These are phyloP conservation scores for Karstenula rhodostoma DNA, from an alignment of 2,329 filamentous ascomycete genomes.

Conservation along the genomic window DNA sequence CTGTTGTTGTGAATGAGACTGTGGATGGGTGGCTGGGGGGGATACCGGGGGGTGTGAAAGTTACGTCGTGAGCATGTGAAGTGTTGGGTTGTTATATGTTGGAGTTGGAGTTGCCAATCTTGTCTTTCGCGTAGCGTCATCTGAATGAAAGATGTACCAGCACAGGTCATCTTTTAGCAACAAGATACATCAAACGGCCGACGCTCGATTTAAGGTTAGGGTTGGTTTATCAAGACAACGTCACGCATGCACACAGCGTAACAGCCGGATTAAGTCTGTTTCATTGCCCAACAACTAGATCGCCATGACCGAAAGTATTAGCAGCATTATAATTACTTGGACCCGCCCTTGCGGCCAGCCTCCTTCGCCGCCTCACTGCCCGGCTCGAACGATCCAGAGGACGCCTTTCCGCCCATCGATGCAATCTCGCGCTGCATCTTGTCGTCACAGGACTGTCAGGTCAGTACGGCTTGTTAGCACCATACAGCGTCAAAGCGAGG, in stretches of 20 bases:
- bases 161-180: no score
- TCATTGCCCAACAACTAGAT: neutral
- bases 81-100: neutral
- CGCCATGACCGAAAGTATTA: neutral
- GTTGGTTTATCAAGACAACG: no score
- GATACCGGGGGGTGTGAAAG: neutral
- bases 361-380: conserved; percentile 62
- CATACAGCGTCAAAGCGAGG: neutral
- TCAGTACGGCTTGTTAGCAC: neutral
- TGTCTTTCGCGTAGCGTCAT: no score
- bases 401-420: conserved; percentile 63
- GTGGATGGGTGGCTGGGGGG: conserved; percentile 21
- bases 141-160: no score
- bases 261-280: neutral
- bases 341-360: conserved; percentile 64
- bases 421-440: conserved; percentile 60
- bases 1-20: conserved; percentile 19
- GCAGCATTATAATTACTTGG: neutral
- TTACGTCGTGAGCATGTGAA: neutral
- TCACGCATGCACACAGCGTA: neutral
- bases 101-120: no score
- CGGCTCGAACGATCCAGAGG: conserved; percentile 62
- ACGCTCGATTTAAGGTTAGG: no score
- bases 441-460: conserved; percentile 6
- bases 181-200: no score